Evolutionary conservation across 768 basidiomycete species (phyloP).

Genomic region (Lentinula edodes): DNA sequence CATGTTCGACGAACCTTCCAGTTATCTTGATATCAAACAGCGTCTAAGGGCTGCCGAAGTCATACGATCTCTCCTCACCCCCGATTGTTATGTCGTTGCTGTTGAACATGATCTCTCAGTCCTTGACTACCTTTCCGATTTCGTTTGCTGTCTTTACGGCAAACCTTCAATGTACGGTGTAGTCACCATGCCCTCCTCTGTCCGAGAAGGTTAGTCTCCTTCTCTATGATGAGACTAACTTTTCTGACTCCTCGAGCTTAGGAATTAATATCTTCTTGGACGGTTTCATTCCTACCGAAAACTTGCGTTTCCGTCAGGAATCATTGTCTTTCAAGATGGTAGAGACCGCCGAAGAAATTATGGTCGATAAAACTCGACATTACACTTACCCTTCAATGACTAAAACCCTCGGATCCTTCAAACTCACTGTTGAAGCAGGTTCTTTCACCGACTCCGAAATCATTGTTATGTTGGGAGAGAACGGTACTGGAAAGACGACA

Average conservation of each 20-base stretch:
- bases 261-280: conserved; percentile 99
- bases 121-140: conserved; percentile 97
- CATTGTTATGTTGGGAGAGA: conserved; percentile 98
- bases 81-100: conserved; percentile 89
- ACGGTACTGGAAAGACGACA: conserved; percentile 98
- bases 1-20: conserved; percentile 99
- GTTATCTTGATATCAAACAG: conserved; percentile 96
- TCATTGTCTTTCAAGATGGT: conserved; percentile 96
- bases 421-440: conserved; percentile 86
- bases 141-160: conserved; percentile 96
- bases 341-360: conserved; percentile 89
- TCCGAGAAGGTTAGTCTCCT: conserved; percentile 75
- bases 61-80: conserved; percentile 79
- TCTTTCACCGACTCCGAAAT: conserved; percentile 99
- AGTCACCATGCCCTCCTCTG: conserved; percentile 97
- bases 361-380: conserved; percentile 81
- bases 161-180: conserved; percentile 98
- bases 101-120: conserved; percentile 99
- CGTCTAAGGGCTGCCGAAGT: conserved; percentile 92
- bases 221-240: not conserved
- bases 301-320: conserved; percentile 95
- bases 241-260: conserved; percentile 20
- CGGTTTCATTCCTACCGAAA: conserved; percentile 97
- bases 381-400: conserved; percentile 95
- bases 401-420: conserved; percentile 94